phyloP scores from a whole-genome alignment of 305 asterid genomes.

The Andrographis paniculata region DNA sequence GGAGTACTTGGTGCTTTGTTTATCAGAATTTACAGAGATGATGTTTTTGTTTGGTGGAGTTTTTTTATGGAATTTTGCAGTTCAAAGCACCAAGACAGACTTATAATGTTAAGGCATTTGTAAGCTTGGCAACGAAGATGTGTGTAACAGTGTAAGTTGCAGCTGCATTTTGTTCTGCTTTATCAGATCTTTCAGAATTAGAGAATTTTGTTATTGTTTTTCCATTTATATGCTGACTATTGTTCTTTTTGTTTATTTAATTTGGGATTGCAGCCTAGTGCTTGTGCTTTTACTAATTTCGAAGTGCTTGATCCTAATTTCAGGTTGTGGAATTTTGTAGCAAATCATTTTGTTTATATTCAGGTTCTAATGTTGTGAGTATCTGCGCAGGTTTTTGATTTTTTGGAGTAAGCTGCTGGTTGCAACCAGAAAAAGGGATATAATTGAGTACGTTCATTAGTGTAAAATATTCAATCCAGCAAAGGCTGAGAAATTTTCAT shows the following conservation, averaged over 20 bases:
- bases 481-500: conserved; percentile 58
- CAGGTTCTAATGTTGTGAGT: conserved; percentile 6
- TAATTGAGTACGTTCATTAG: conserved; percentile 30
- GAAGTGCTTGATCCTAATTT: conserved; percentile 75
- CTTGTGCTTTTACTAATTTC: conserved; percentile 64
- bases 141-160: too few relatives aligned
- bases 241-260: not conserved
- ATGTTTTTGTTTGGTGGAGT: too few relatives aligned
- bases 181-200: too few relatives aligned
- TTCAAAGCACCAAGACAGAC: too few relatives aligned
- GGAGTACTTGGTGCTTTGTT: too few relatives aligned
- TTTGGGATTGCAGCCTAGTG: conserved; percentile 27
- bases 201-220: not conserved
- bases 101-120: too few relatives aligned
- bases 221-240: not conserved
- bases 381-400: conserved; percentile 63
- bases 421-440: conserved; percentile 55
- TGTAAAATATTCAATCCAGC: conserved; percentile 43
- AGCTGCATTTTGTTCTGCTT: too few relatives aligned
- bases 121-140: not conserved
- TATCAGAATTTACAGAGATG: too few relatives aligned
- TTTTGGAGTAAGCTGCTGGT: conserved; percentile 56
- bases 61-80: too few relatives aligned
- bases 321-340: conserved; percentile 35
- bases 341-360: too few relatives aligned